A percentile compares a stretch with the other conserved stretches of the same genome.
Conservation (phyloP, 345 rosid species). For the Carallia brachiata region DNA sequence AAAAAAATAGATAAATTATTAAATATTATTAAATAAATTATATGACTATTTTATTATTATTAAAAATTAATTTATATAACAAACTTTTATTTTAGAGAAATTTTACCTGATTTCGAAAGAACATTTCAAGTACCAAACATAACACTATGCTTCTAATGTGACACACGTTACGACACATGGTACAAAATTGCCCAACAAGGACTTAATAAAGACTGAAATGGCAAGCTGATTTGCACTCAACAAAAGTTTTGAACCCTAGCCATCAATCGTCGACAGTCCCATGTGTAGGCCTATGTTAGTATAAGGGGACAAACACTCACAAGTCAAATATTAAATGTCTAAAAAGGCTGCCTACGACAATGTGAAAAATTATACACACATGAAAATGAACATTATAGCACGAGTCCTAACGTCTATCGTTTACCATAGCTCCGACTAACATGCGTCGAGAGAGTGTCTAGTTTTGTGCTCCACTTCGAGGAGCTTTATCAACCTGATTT, state of each 20-base stretch:
- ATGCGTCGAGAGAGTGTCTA: no score
- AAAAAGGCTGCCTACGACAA: background rate
- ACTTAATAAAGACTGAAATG: background rate
- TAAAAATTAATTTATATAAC: no score
- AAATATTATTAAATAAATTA: no score
- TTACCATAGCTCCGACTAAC: no score
- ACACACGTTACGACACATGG: background rate
- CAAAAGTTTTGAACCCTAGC: background rate
- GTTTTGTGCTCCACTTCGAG: no score
- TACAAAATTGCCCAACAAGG: background rate
- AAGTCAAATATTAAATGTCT: constrained; percentile 16
- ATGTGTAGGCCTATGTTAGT: constrained; percentile 9
- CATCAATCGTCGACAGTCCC: background rate
- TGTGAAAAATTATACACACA: no score
- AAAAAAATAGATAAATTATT: no score
- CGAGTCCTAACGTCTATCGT: no score
- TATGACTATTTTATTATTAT: no score
- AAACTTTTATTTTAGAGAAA: no score
- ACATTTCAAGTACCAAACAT: background rate
- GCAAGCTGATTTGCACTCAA: constrained; percentile 7
- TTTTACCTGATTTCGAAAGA: background rate
- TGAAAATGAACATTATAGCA: no score
- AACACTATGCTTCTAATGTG: background rate
- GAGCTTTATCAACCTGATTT: no score
- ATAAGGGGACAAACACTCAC: constrained; percentile 23